Evolutionary conservation across 192 early-diverging fungal species (phyloP).

Genomic region (Coemansia sp.): DNA sequence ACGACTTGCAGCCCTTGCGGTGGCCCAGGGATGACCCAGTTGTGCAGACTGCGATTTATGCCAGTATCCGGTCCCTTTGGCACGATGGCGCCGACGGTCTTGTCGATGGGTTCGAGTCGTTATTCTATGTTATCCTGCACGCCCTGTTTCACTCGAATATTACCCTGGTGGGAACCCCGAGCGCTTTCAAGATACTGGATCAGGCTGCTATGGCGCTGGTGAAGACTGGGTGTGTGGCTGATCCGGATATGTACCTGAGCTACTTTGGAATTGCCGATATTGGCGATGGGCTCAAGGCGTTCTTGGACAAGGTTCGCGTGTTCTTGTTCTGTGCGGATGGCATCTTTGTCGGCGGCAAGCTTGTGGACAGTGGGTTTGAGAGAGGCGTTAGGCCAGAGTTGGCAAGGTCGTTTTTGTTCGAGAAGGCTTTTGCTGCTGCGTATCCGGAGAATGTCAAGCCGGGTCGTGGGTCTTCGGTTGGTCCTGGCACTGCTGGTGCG

Average conservation of each 20-base stretch:
- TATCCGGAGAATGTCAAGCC: neutral
- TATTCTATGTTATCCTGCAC: constrained; percentile 19
- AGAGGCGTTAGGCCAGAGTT: neutral
- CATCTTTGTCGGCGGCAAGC: neutral
- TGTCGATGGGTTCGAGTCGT: constrained; percentile 18
- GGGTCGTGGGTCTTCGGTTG: too few relatives aligned
- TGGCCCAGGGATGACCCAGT: neutral
- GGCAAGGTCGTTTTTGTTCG: neutral
- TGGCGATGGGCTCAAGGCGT: neutral
- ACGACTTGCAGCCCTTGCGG: neutral
- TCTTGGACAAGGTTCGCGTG: neutral
- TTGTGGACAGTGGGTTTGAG: neutral
- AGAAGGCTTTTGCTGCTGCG: neutral
- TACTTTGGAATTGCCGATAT: neutral
- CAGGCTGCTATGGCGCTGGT: neutral
- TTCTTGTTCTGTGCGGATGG: constrained; percentile 1
- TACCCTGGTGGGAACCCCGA: neutral
- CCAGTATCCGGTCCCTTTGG: constrained; percentile 14
- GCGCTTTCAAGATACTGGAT: too few relatives aligned
- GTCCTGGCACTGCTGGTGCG: neutral
- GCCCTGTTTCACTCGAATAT: neutral
- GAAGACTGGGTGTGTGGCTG: constrained; percentile 3
- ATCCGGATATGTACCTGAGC: neutral
- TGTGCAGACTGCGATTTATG: constrained; percentile 3
- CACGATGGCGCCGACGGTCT: neutral